A percentile compares a stretch with the other conserved stretches of the same genome.
Evolutionary conservation across 2,329 filamentous ascomycete species (phyloP).

Genomic region (Fusarium dimerum): DNA sequence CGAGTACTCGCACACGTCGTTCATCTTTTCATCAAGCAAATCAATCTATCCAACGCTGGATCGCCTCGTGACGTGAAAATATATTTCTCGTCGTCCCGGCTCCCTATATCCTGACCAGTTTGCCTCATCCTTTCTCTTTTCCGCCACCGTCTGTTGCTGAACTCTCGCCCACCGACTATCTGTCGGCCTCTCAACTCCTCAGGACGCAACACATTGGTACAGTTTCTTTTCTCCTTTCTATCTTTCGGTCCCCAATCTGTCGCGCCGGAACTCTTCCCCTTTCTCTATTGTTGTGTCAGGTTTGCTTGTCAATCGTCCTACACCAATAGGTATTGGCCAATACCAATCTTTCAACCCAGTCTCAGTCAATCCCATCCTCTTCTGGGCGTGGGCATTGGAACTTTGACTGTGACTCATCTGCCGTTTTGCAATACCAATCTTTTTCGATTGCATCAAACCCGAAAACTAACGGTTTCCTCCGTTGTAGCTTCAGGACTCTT

Average conservation of each 20-base stretch:
- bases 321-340: slow-evolving; percentile 21
- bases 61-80: slow-evolving; percentile 15
- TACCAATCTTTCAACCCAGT: slow-evolving; percentile 17
- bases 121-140: slow-evolving; percentile 14
- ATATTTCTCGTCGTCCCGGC: slow-evolving; percentile 14
- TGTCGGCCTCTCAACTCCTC: slow-evolving; percentile 15
- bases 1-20: slow-evolving; percentile 12
- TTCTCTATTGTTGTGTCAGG: slow-evolving; percentile 2
- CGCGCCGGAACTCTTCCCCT: slow-evolving; percentile 5
- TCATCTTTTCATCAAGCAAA: slow-evolving; percentile 10
- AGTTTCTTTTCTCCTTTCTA: slow-evolving; percentile 21
- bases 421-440: slow-evolving; percentile 25
- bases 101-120: background rate
- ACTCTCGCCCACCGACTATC: background rate
- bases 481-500: slow-evolving; percentile 35
- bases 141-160: slow-evolving; percentile 17
- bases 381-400: slow-evolving; percentile 30
- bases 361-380: slow-evolving; percentile 19
- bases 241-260: slow-evolving; percentile 10
- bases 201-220: slow-evolving; percentile 24
- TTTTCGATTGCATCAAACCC: slow-evolving; percentile 27
- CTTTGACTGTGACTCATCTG: slow-evolving; percentile 36
- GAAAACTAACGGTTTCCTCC: slow-evolving; percentile 33
- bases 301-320: slow-evolving; percentile 9
- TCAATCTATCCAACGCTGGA: slow-evolving; percentile 4